Percentiles rank a stretch among this genome's conserved stretches.
These are phyloP conservation scores for Podospora bellae-mahoneyi DNA, from an alignment of 495 filamentous ascomycete genomes.

Conservation along the genomic window DNA sequence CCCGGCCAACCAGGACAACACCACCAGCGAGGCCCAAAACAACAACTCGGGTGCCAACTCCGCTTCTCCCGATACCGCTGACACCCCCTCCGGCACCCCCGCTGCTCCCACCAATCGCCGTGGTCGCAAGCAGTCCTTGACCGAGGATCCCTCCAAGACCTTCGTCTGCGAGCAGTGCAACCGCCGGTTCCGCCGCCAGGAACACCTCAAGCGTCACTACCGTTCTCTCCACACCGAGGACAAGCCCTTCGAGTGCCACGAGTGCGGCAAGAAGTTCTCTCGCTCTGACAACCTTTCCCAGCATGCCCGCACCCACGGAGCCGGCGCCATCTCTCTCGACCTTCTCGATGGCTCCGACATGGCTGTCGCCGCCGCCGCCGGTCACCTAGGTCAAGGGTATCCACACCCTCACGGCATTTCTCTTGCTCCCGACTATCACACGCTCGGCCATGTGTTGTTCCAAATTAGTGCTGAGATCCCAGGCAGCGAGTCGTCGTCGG, in stretches of 20 bases:
- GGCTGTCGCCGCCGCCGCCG: constrained; percentile 25
- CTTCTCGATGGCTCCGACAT: constrained; percentile 71
- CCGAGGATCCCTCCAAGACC: constrained; percentile 96
- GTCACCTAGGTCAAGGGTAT: constrained; percentile 11
- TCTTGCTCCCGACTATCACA: constrained; percentile 55
- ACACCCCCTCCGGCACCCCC: constrained; percentile 34
- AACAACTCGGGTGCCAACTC: constrained; percentile 28
- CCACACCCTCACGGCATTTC: constrained; percentile 25
- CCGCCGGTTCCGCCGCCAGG: constrained; percentile 95
- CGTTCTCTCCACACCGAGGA: constrained; percentile 96
- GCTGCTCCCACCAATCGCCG: constrained; percentile 78
- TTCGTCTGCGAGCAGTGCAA: constrained; percentile 95
- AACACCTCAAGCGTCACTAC: constrained; percentile 98
- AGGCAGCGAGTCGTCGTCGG: constrained; percentile 55
- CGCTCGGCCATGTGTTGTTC: constrained; percentile 70
- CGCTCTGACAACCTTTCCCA: constrained; percentile 96
- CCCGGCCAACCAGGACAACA: constrained; percentile 28
- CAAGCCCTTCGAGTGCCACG: constrained; percentile 95
- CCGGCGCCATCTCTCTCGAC: constrained; percentile 84
- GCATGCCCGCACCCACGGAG: constrained; percentile 90
- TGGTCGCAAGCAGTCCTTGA: constrained; percentile 96
- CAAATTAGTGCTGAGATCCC: constrained; percentile 67
- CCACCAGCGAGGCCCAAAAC: constrained; percentile 24
- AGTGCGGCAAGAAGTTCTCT: constrained; percentile 99
- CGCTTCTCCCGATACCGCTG: constrained; percentile 25